Percentiles rank a stretch among this genome's conserved stretches.
Conservation (phyloP, 805 yeast species). For the Suhomyces sp. region DNA sequence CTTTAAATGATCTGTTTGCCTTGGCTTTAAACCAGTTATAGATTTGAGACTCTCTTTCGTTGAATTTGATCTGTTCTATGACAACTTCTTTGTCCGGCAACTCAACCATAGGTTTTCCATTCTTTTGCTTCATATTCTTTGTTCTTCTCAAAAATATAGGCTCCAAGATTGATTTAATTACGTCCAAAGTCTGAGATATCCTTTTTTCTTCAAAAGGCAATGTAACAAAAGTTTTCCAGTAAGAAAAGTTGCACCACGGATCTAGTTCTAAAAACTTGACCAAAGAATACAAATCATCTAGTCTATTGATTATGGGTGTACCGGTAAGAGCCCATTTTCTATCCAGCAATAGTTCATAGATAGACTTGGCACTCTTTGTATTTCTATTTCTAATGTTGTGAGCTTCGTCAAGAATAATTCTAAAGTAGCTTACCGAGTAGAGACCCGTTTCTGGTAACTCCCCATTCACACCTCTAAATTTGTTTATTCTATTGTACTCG, state of each 20-base stretch:
- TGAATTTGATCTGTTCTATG: slow-evolving; percentile 65
- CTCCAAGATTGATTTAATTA: slow-evolving; percentile 80
- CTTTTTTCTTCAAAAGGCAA: slow-evolving; percentile 76
- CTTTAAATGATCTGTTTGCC: slow-evolving; percentile 62
- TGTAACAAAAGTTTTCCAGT: slow-evolving; percentile 86
- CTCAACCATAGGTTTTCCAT: slow-evolving; percentile 72
- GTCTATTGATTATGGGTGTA: slow-evolving; percentile 83
- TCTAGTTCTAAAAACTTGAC: slow-evolving; percentile 72
- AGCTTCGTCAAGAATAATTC: slow-evolving; percentile 86
- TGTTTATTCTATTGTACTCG: slow-evolving; percentile 58
- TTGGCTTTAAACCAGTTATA: slow-evolving; percentile 67
- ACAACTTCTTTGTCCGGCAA: slow-evolving; percentile 74
- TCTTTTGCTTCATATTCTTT: slow-evolving; percentile 70
- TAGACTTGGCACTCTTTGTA: slow-evolving; percentile 76
- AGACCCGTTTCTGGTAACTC: slow-evolving; percentile 48
- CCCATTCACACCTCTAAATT: slow-evolving; percentile 24
- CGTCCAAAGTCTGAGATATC: slow-evolving; percentile 68
- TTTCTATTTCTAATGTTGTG: slow-evolving; percentile 80
- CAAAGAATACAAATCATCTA: slow-evolving; percentile 82
- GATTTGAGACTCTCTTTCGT: slow-evolving; percentile 59
- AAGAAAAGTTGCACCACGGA: slow-evolving; percentile 84
- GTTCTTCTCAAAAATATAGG: slow-evolving; percentile 85
- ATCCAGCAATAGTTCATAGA: slow-evolving; percentile 59
- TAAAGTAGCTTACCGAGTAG: slow-evolving; percentile 67
- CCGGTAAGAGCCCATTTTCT: slow-evolving; percentile 89